Evolutionary conservation across 129 eudicot species (phyloP).

Genomic region (Pseudognaphalium luteoalbum): DNA sequence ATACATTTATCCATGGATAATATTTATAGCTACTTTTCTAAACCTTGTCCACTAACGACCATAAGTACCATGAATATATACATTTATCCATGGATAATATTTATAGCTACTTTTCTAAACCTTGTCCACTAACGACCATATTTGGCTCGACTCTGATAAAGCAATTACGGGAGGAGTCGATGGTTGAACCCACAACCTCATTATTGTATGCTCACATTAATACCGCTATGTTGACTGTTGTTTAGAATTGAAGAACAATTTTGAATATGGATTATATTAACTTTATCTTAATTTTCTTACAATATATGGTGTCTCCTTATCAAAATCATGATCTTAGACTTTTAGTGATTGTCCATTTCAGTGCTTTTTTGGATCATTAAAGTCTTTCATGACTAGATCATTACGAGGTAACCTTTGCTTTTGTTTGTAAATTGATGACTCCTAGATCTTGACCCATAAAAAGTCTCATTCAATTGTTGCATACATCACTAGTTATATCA

Average conservation of each 20-base stretch:
- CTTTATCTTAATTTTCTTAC: no score
- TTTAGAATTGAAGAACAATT: background rate
- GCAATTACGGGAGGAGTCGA: no score
- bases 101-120: no score
- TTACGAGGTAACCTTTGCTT: background rate
- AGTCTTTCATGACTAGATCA: background rate
- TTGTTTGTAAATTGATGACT: background rate
- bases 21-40: no score
- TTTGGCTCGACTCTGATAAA: no score
- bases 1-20: background rate
- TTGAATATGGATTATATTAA: no score
- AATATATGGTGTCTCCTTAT: background rate
- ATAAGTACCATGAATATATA: no score
- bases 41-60: no score
- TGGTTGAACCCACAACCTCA: no score
- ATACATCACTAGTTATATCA: background rate
- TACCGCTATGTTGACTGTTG: no score
- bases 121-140: no score
- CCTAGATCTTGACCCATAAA: background rate
- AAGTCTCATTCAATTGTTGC: background rate
- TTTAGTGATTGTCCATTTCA: constrained; percentile 2
- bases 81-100: background rate
- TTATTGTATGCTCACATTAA: no score
- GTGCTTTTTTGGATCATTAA: background rate
- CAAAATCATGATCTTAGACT: background rate